These are phyloP conservation scores for Anthoceros angustus DNA, from an alignment of 225 moss, liverwort and hornwort genomes.

Conservation along the genomic window DNA sequence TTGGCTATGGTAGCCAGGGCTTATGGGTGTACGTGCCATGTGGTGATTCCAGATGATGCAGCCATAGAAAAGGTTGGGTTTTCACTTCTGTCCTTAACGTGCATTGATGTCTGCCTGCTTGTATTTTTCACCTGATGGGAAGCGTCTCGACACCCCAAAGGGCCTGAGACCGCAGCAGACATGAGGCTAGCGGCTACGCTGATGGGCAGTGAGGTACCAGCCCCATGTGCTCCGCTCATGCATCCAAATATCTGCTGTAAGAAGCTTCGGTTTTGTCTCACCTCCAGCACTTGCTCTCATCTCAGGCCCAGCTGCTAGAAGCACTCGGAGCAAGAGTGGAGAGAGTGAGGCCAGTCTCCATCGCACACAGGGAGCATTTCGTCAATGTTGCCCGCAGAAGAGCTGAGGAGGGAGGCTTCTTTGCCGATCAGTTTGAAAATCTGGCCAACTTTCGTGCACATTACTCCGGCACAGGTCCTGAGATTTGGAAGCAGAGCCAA, in stretches of 20 bases:
- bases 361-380: conserved; percentile 80
- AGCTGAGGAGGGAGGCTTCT: conserved; percentile 50
- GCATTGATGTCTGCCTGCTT: neutral
- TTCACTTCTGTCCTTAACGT: neutral
- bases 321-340: conserved; percentile 88
- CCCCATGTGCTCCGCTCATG: no score
- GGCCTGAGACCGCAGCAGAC: no score
- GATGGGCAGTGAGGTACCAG: no score
- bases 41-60: conserved; percentile 94
- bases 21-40: conserved; percentile 75
- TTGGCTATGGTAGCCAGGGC: conserved; percentile 87
- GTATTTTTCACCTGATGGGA: neutral
- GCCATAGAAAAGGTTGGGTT: conserved; percentile 69
- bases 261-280: no score
- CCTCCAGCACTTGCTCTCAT: no score
- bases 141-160: no score
- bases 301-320: conserved; percentile 73
- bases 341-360: conserved; percentile 88
- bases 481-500: conserved; percentile 71
- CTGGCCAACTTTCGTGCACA: conserved; percentile 86
- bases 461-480: conserved; percentile 86
- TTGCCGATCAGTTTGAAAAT: conserved; percentile 96
- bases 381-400: conserved; percentile 83
- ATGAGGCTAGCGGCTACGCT: no score
- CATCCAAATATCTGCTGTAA: no score